Evolutionary conservation across 441 rosid genomes (phyloP).

Genomic region (Daphne laureola): DNA sequence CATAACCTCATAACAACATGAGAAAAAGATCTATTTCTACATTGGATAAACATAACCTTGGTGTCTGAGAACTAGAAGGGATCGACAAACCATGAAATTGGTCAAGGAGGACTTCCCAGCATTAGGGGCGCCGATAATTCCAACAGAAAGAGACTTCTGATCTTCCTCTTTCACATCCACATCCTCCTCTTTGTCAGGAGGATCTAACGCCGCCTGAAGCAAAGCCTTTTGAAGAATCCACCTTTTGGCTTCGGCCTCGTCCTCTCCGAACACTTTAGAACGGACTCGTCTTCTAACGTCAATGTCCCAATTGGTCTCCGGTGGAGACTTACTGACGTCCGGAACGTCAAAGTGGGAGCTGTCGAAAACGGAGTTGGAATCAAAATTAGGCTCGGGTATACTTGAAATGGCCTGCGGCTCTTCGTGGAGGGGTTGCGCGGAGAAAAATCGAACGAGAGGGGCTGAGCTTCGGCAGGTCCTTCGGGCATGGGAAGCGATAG

Average conservation of each 20-base stretch:
- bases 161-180: constrained; percentile 80
- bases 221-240: constrained; percentile 67
- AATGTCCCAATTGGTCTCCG: constrained; percentile 54
- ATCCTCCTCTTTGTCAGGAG: constrained; percentile 52
- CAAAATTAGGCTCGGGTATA: constrained; percentile 20
- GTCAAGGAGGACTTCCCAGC: constrained; percentile 90
- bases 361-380: constrained; percentile 40
- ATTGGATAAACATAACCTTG: neutral
- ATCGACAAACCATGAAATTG: constrained; percentile 59
- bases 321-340: constrained; percentile 11
- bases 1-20: neutral
- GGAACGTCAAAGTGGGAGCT: constrained; percentile 46
- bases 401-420: constrained; percentile 22
- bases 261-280: constrained; percentile 36
- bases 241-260: constrained; percentile 42
- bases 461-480: constrained; percentile 17
- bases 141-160: constrained; percentile 85
- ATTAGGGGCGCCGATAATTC: constrained; percentile 94
- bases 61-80: neutral
- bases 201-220: constrained; percentile 65
- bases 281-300: constrained; percentile 56
- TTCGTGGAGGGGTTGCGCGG: constrained; percentile 51
- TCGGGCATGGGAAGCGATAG: constrained; percentile 11
- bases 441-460: constrained; percentile 33
- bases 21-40: too few relatives aligned